Evolutionary conservation across 306 rosid species (phyloP).

Genomic region (Gynostemma pentaphyllum): DNA sequence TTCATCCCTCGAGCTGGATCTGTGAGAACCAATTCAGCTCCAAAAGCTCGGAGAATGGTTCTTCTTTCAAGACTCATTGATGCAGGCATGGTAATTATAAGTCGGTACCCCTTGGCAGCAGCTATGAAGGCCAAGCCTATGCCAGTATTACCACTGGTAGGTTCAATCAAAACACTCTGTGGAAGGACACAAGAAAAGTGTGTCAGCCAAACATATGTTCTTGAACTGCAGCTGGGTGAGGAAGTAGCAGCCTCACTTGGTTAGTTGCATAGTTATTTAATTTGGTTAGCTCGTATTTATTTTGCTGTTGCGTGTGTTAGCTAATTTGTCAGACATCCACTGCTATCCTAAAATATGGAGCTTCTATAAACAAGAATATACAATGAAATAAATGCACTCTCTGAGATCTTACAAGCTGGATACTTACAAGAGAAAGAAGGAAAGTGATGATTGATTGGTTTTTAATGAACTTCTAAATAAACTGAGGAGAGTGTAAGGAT

Average conservation of each 20-base stretch:
- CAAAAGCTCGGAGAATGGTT: conserved; percentile 73
- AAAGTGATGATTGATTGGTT: too few species aligned
- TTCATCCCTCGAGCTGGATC: conserved; percentile 91
- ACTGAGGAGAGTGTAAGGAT: too few species aligned
- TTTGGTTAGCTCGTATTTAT: too few species aligned
- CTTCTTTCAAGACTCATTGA: conserved; percentile 90
- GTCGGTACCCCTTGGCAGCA: conserved; percentile 82
- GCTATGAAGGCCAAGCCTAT: conserved; percentile 89
- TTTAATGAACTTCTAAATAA: too few species aligned
- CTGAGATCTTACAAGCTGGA: too few species aligned
- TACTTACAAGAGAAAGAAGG: too few species aligned
- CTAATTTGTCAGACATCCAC: too few species aligned
- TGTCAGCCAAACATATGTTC: conserved; percentile 4
- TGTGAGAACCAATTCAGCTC: conserved; percentile 82
- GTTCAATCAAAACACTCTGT: conserved; percentile 77
- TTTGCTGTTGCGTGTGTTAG: too few species aligned
- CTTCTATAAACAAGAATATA: too few species aligned
- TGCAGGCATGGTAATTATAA: conserved; percentile 79
- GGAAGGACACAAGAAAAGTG: conserved; percentile 11
- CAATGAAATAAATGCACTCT: too few species aligned
- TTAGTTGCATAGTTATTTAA: too few species aligned
- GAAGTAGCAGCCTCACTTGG: background rate
- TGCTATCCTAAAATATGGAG: too few species aligned
- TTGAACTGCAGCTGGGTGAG: background rate
- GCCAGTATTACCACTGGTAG: conserved; percentile 91